Base-by-base conservation (phyloP, 495 filamentous ascomycete species). In the Penicillium desertorum region DNA sequence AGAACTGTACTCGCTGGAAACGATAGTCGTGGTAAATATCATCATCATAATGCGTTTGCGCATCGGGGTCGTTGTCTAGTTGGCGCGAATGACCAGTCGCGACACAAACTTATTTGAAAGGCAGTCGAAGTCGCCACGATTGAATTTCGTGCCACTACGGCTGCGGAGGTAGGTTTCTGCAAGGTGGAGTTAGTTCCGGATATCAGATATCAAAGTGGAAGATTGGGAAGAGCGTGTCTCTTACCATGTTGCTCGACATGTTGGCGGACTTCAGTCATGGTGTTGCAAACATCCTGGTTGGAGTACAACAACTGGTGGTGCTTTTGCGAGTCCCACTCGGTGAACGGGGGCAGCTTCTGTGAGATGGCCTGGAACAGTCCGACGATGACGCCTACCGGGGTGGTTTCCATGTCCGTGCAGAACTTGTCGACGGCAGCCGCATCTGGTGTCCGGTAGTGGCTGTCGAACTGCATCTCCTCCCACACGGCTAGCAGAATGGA, bases 401-500 rank as follows among this genome's bases (percentile, higher is more conserved):
- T 92, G 10, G 86, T 87, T 80, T 96, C 92, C 92, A 96, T 96
- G 59, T 96, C 92, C 43, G 77, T 80, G 79, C 91, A 96, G 82
- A 96, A 96, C 73, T 94, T 95, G 58, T 90, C 83, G 25, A 95
- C 91, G 6, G 88, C 88, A 43, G 83, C 78, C 27, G 86, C 80
- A 70, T 96, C 91, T 12, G 88, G 90, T 10, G 91, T 85, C 44
- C 91, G 88, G 78, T 96, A 96, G 69, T 94, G 88, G 79, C 87
- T 91, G 71, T 96, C 92, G 71, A 96, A 96, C 70, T 96, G 92
- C 84, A 96, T 96, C 78, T 95, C 87, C 71, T 96, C 92, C 92
- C 92, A 96, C 9, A 96, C 90, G 30, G 88, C 90, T 49, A 96
- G 79, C 11, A 96, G 81, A 57, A 96, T 91, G 6, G 88, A 90